These are phyloP conservation scores for Fusarium falciforme DNA, from an alignment of 2,329 filamentous ascomycete genomes.

Conservation along the genomic window DNA sequence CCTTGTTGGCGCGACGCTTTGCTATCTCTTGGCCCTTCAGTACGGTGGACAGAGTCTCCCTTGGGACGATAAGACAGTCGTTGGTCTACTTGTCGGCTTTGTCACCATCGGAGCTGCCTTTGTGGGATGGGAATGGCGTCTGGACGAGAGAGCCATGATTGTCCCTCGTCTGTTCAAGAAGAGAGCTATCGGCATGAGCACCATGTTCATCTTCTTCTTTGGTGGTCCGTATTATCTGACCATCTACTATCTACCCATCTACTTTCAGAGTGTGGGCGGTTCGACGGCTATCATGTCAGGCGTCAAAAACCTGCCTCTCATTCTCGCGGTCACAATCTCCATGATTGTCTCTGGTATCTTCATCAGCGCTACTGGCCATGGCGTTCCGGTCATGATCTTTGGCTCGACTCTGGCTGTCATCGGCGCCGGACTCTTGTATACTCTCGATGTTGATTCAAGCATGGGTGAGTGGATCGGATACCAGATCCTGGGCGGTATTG, in stretches of 20 bases:
- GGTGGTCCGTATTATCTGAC: conserved; percentile 57
- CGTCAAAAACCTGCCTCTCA: conserved; percentile 58
- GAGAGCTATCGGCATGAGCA: conserved; percentile 52
- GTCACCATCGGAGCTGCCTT: conserved; percentile 50
- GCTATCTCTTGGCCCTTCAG: conserved; percentile 59
- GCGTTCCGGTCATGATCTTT: conserved; percentile 58
- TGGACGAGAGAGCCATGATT: conserved; percentile 60
- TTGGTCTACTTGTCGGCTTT: conserved; percentile 57
- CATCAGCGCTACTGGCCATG: conserved; percentile 54
- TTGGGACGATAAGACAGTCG: conserved; percentile 55
- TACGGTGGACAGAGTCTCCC: conserved; percentile 58
- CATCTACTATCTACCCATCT: conserved; percentile 62
- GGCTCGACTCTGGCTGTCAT: conserved; percentile 56
- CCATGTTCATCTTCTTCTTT: conserved; percentile 55
- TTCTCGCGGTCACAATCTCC: conserved; percentile 56
- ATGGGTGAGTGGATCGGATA: conserved; percentile 63
- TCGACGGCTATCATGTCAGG: conserved; percentile 54
- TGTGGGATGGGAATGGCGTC: conserved; percentile 51
- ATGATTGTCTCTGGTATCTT: conserved; percentile 53
- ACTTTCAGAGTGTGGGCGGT: conserved; percentile 56
- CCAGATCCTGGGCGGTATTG: conserved; percentile 64
- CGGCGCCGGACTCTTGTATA: conserved; percentile 57
- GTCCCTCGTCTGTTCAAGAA: conserved; percentile 52
- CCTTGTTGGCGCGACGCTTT: conserved; percentile 57
- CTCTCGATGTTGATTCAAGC: conserved; percentile 52